These are phyloP conservation scores for Cyclotella sp. DNA, from an alignment of 108 stramenopile genomes.

Conservation along the genomic window DNA sequence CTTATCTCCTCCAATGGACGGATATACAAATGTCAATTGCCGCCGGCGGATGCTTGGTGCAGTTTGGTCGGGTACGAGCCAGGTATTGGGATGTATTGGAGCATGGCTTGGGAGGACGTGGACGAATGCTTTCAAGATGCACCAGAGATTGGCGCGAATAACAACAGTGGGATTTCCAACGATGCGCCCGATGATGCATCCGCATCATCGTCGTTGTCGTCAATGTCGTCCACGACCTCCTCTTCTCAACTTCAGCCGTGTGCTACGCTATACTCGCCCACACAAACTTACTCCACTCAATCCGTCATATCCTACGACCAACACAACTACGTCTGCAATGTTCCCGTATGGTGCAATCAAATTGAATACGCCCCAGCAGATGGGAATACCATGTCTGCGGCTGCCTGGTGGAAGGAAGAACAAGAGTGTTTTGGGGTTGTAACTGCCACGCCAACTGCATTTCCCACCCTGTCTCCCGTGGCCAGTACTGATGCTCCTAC, in stretches of 20 bases:
- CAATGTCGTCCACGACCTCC: neutral
- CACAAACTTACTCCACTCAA: neutral
- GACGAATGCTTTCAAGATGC: slow-evolving; percentile 3
- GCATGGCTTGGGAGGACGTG: slow-evolving; percentile 22
- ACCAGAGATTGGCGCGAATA: too few species aligned
- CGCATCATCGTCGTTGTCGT: neutral
- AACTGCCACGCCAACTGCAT: neutral
- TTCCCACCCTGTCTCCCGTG: neutral
- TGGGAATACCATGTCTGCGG: slow-evolving; percentile 4
- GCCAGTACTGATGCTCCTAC: neutral
- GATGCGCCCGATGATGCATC: neutral
- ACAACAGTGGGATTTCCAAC: too few species aligned
- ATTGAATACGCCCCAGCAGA: neutral
- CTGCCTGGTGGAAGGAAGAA: slow-evolving; percentile 8
- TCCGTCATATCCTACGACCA: neutral
- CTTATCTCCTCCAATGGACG: neutral
- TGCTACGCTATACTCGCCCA: neutral
- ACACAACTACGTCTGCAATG: slow-evolving; percentile 11
- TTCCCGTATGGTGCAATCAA: slow-evolving; percentile 10
- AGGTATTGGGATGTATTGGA: slow-evolving; percentile 21
- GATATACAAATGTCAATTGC: slow-evolving; percentile 8
- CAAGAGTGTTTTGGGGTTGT: neutral
- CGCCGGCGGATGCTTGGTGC: slow-evolving; percentile 10
- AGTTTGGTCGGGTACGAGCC: slow-evolving; percentile 21
- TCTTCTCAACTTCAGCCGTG: neutral